Percentiles rank a stretch among this genome's conserved stretches.
Conservation (phyloP, 2,329 filamentous ascomycete species). For the Neoascochyta sp. region DNA sequence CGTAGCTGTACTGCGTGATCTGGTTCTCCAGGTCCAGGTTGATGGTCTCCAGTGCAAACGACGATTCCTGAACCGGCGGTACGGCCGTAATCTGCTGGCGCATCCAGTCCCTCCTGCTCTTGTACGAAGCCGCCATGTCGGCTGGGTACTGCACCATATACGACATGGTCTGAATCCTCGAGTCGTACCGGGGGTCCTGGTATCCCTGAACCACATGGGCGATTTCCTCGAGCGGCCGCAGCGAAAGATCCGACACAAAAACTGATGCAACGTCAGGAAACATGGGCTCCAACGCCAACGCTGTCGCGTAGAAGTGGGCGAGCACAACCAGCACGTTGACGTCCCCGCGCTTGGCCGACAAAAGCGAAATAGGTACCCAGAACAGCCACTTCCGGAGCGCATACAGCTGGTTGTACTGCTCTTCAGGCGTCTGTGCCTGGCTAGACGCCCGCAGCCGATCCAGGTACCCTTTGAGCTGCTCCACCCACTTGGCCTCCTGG, state of each 20-base stretch:
- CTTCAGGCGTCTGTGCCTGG: slow-evolving; percentile 56
- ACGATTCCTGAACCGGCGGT: slow-evolving; percentile 34
- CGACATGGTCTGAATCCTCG: slow-evolving; percentile 43
- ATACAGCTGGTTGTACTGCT: slow-evolving; percentile 87
- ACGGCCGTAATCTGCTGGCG: slow-evolving; percentile 35
- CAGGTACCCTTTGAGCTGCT: slow-evolving; percentile 47
- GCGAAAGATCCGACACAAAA: slow-evolving; percentile 66
- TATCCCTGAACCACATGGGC: slow-evolving; percentile 63
- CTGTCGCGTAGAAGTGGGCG: slow-evolving; percentile 86
- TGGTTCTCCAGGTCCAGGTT: slow-evolving; percentile 41
- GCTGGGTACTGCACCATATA: slow-evolving; percentile 47
- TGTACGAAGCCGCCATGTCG: slow-evolving; percentile 43
- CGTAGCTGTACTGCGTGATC: slow-evolving; percentile 41
- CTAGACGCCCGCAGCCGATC: slow-evolving; percentile 43
- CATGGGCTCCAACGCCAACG: slow-evolving; percentile 80
- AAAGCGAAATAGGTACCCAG: slow-evolving; percentile 83
- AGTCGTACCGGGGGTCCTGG: slow-evolving; percentile 40
- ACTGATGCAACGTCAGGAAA: slow-evolving; percentile 88
- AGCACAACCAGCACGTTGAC: slow-evolving; percentile 77
- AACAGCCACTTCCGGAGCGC: slow-evolving; percentile 90
- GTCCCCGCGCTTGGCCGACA: slow-evolving; percentile 73
- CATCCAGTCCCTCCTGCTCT: slow-evolving; percentile 39
- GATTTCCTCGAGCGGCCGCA: slow-evolving; percentile 82
- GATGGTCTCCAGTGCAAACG: slow-evolving; percentile 38
- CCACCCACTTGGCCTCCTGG: slow-evolving; percentile 48